These are phyloP conservation scores for Verticillium albo-atrum DNA, from an alignment of 2,329 filamentous ascomycete species.

Conservation along the genomic window DNA sequence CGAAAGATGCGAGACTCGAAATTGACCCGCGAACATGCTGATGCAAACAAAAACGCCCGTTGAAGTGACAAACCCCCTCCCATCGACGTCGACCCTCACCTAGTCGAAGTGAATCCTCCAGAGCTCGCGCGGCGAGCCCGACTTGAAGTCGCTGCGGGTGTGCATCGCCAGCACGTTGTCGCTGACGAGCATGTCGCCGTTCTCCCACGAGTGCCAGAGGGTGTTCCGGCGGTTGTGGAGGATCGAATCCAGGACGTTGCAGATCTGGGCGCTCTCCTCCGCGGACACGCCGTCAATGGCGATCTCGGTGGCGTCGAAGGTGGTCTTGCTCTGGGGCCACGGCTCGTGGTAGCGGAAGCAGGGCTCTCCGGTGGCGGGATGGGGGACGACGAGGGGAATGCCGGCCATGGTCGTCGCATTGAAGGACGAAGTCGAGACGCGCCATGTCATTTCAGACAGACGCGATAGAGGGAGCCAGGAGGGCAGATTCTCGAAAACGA, in stretches of 20 bases:
- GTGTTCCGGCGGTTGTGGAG: conserved; percentile 46
- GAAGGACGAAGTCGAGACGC: conserved; percentile 43
- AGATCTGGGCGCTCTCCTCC: conserved; percentile 28
- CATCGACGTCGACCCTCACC: neutral
- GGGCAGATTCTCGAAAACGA: conserved; percentile 43
- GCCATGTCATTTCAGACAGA: conserved; percentile 40
- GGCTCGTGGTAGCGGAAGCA: conserved; percentile 53
- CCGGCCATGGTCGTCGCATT: conserved; percentile 34
- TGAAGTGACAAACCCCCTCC: neutral
- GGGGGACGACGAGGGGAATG: conserved; percentile 38
- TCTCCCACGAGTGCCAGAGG: conserved; percentile 47
- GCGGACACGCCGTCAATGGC: conserved; percentile 31
- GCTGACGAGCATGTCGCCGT: conserved; percentile 48
- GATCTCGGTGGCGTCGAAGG: conserved; percentile 41
- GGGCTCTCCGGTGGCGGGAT: conserved; percentile 38
- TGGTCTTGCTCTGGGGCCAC: conserved; percentile 47
- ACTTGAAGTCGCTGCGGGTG: conserved; percentile 39
- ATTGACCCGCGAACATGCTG: neutral
- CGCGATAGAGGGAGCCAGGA: conserved; percentile 26
- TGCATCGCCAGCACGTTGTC: conserved; percentile 49
- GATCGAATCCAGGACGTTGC: conserved; percentile 32
- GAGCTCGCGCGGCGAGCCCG: conserved; percentile 38
- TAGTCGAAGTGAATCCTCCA: conserved; percentile 49
- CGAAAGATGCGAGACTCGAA: too few relatives aligned
- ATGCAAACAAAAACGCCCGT: neutral